phyloP scores from a whole-genome alignment of 1,139 yeast species.

The Yamadazyma triangularis region DNA sequence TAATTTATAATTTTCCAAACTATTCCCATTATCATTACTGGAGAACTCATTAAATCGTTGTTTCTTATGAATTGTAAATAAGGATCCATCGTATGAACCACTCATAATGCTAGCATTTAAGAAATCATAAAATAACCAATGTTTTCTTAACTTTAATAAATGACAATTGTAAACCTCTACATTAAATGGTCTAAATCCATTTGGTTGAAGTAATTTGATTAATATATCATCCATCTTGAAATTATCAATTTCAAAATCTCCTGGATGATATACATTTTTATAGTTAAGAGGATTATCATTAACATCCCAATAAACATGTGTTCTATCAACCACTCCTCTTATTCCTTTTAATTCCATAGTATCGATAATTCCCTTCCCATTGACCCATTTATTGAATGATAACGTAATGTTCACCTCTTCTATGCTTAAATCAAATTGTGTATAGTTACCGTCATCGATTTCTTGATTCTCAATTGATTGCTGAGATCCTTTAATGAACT shows the following conservation, averaged over 20 bases:
- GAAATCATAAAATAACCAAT: constrained; percentile 88
- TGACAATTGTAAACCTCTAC: constrained; percentile 87
- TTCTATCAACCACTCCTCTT: constrained; percentile 87
- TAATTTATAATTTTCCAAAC: constrained; percentile 31
- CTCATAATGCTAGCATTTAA: constrained; percentile 80
- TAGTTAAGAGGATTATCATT: constrained; percentile 81
- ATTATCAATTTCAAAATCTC: constrained; percentile 88
- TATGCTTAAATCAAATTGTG: constrained; percentile 88
- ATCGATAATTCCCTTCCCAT: constrained; percentile 82
- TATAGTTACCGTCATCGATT: constrained; percentile 81
- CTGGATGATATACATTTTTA: constrained; percentile 68
- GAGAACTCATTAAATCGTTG: constrained; percentile 52
- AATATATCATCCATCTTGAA: constrained; percentile 81
- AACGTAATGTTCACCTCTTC: constrained; percentile 80
- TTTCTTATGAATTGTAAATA: constrained; percentile 84
- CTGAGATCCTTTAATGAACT: constrained; percentile 61
- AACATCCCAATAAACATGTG: constrained; percentile 80
- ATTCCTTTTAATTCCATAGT: constrained; percentile 80
- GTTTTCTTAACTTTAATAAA: constrained; percentile 72
- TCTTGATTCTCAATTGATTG: constrained; percentile 17
- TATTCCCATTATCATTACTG: constrained; percentile 13
- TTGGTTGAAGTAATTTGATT: constrained; percentile 78
- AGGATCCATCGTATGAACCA: constrained; percentile 89
- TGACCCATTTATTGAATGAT: constrained; percentile 81
- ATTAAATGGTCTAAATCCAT: constrained; percentile 74